Percentiles rank a stretch among this genome's conserved stretches.
phyloP scores from a whole-genome alignment of 331 rosid genomes.

The Rhamnella rubrinervis region DNA sequence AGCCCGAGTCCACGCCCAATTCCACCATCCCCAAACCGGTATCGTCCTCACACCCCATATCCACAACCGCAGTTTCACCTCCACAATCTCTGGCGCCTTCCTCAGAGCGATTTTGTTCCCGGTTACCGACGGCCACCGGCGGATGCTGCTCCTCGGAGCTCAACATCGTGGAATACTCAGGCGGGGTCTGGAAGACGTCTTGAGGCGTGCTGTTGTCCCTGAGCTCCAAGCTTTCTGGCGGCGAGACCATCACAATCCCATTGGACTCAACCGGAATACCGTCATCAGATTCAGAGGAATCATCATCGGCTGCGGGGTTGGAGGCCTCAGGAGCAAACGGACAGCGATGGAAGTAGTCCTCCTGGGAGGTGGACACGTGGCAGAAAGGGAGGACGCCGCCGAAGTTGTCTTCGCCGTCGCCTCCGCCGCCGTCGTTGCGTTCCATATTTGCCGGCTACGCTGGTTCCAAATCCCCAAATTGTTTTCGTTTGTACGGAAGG shows the following conservation, averaged over 20 bases:
- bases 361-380: constrained; percentile 25
- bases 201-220: constrained; percentile 13
- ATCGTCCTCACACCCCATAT: background rate
- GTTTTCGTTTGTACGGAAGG: background rate
- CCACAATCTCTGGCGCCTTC: background rate
- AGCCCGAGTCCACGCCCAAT: constrained; percentile 29
- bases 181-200: constrained; percentile 55
- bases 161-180: constrained; percentile 28
- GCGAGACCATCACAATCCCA: constrained; percentile 31
- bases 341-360: constrained; percentile 14
- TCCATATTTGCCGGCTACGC: constrained; percentile 7
- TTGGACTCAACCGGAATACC: constrained; percentile 9
- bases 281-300: constrained; percentile 7
- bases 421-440: background rate
- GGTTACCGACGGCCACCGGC: background rate
- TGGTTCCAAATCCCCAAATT: background rate
- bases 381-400: background rate
- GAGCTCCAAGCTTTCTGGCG: constrained; percentile 12
- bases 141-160: constrained; percentile 25
- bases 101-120: background rate
- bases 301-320: background rate
- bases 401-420: constrained; percentile 7
- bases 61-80: constrained; percentile 13
- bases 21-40: constrained; percentile 16
- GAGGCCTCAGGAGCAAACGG: constrained; percentile 2